Percentiles rank a stretch among this genome's conserved stretches.
Conservation (phyloP, 106 monocot species). For the Allium sativum region DNA sequence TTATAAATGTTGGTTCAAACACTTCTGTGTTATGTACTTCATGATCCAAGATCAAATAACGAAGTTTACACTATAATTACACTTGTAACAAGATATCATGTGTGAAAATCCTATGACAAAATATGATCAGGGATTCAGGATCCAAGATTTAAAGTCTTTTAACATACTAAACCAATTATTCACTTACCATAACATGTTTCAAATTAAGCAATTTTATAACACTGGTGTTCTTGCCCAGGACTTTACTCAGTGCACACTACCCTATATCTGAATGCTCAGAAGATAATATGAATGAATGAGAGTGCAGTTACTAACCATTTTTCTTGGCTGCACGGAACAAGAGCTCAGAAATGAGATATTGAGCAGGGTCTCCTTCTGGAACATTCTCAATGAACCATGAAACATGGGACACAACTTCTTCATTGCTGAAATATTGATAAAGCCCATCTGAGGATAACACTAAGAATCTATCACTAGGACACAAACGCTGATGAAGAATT, state of each 20-base stretch:
- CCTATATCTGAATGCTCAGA: not conserved
- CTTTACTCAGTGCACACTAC: not conserved
- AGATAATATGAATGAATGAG: not conserved
- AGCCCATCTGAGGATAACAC: slow-evolving; percentile 93
- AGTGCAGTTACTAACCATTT: slow-evolving; percentile 38
- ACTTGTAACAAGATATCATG: no score
- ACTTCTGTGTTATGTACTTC: no score
- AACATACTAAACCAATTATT: no score
- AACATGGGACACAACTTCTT: slow-evolving; percentile 88
- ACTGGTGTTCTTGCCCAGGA: no score
- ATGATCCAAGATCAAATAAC: no score
- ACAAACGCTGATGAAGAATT: slow-evolving; percentile 70
- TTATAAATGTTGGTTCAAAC: no score
- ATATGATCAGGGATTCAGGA: not conserved
- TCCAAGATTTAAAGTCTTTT: not conserved
- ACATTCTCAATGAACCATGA: slow-evolving; percentile 87
- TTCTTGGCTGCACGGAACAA: slow-evolving; percentile 86
- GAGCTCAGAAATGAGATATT: slow-evolving; percentile 83
- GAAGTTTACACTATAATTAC: no score
- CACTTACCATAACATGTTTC: not conserved
- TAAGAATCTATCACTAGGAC: slow-evolving; percentile 58
- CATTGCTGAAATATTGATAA: slow-evolving; percentile 96
- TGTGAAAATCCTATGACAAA: no score
- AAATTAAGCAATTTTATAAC: no score
- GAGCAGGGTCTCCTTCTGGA: slow-evolving; percentile 93